phyloP scores from a whole-genome alignment of 108 stramenopile species.

The Epithemia pelagica region DNA sequence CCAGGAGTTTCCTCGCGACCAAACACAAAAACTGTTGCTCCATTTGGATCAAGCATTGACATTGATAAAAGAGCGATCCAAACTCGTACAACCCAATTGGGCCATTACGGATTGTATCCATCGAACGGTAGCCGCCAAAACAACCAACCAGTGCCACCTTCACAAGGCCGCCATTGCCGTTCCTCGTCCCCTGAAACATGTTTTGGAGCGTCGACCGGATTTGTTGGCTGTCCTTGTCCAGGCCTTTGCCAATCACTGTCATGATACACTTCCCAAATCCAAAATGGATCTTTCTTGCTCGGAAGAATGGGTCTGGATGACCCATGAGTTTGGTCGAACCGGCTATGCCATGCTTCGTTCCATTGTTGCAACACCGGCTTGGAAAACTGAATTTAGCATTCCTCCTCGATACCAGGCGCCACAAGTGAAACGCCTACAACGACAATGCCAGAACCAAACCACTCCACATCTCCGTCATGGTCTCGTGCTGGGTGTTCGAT shows the following conservation, averaged over 20 bases:
- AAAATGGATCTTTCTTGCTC: conserved; percentile 2
- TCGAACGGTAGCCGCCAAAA: conserved; percentile 6
- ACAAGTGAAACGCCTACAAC: conserved; percentile 32
- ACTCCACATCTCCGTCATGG: conserved; percentile 43
- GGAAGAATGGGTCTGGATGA: conserved; percentile 44
- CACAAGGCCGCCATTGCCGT: conserved; percentile 31
- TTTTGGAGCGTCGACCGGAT: conserved; percentile 32
- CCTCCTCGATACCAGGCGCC: conserved; percentile 14
- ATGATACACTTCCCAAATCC: not conserved
- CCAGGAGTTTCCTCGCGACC: not conserved
- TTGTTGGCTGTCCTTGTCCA: conserved; percentile 20
- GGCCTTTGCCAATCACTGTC: conserved; percentile 23
- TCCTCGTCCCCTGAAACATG: conserved; percentile 20
- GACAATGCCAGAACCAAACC: conserved; percentile 29
- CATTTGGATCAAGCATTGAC: not conserved
- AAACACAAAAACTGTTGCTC: not conserved
- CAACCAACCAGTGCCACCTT: not conserved
- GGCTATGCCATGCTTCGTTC: conserved; percentile 48
- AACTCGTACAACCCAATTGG: conserved; percentile 21
- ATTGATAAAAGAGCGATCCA: not conserved
- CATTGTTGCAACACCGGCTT: conserved; percentile 12
- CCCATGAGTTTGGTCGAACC: conserved; percentile 37
- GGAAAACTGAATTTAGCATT: conserved; percentile 8
- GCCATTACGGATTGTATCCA: conserved; percentile 34
- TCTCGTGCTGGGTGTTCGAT: conserved; percentile 50